phyloP scores from a whole-genome alignment of 768 basidiomycete species.

The Scleroderma citrinum region DNA sequence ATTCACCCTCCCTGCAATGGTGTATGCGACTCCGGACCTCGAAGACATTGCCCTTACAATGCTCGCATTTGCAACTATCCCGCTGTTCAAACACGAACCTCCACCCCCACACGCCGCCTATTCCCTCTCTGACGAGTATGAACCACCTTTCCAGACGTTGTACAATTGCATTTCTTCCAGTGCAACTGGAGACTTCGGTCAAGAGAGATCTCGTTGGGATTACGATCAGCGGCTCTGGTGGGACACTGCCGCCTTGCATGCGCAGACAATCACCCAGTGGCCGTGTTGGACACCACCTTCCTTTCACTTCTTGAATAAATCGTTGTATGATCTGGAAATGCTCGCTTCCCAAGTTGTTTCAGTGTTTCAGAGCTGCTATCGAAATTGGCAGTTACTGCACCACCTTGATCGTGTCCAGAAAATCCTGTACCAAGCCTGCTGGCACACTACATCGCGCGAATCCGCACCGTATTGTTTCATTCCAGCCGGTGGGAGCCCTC shows the following conservation, averaged over 20 bases:
- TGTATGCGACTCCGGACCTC: slow-evolving; percentile 14
- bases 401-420: slow-evolving; percentile 11
- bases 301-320: background rate
- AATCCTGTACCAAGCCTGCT: background rate
- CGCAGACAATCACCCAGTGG: background rate
- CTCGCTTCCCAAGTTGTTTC: background rate
- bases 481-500: background rate
- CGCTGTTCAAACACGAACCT: slow-evolving; percentile 3
- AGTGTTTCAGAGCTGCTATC: slow-evolving; percentile 13
- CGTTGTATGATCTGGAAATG: slow-evolving; percentile 1
- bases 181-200: slow-evolving; percentile 6
- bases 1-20: slow-evolving; percentile 30
- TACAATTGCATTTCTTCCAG: background rate
- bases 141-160: slow-evolving; percentile 3
- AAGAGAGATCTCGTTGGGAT: slow-evolving; percentile 1
- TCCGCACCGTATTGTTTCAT: slow-evolving; percentile 6
- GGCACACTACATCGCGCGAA: background rate
- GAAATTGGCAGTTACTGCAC: slow-evolving; percentile 9
- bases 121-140: slow-evolving; percentile 6
- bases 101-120: slow-evolving; percentile 11
- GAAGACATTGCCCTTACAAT: slow-evolving; percentile 20
- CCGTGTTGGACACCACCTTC: slow-evolving; percentile 1
- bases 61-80: slow-evolving; percentile 25
- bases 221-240: background rate
- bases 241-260: background rate